Conservation (phyloP, 179 eudicot species). For the Beta macrorhiza region DNA sequence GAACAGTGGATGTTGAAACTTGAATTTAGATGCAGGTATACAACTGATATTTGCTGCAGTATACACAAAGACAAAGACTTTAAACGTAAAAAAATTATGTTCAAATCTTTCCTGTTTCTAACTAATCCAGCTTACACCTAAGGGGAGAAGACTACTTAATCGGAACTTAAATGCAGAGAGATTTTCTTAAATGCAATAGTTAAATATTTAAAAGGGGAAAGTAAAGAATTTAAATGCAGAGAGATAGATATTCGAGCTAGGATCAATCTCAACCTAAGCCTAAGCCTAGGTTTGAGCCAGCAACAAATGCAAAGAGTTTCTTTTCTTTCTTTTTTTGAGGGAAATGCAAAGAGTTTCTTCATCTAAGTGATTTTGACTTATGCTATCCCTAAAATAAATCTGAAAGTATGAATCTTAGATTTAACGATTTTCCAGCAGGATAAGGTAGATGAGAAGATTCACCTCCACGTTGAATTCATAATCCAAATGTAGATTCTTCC, state of each 20-base stretch:
- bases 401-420: neutral
- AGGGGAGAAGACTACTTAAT: neutral
- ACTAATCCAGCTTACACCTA: neutral
- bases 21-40: slow-evolving; percentile 8
- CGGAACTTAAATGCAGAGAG: no score
- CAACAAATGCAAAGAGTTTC: neutral
- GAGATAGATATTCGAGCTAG: neutral
- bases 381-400: neutral
- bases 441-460: slow-evolving; percentile 14
- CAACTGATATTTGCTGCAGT: neutral
- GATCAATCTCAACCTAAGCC: neutral
- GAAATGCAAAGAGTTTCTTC: neutral
- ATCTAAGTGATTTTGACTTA: neutral
- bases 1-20: neutral
- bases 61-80: neutral
- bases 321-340: neutral
- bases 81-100: neutral
- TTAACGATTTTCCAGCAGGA: neutral
- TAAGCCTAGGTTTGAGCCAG: neutral
- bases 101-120: neutral
- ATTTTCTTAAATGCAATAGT: no score
- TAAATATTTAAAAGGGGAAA: neutral
- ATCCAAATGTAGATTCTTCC: slow-evolving; percentile 83
- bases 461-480: slow-evolving; percentile 96
- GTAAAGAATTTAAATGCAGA: neutral